phyloP scores from a whole-genome alignment of 2,329 filamentous ascomycete species.

The Cercospora sp. region DNA sequence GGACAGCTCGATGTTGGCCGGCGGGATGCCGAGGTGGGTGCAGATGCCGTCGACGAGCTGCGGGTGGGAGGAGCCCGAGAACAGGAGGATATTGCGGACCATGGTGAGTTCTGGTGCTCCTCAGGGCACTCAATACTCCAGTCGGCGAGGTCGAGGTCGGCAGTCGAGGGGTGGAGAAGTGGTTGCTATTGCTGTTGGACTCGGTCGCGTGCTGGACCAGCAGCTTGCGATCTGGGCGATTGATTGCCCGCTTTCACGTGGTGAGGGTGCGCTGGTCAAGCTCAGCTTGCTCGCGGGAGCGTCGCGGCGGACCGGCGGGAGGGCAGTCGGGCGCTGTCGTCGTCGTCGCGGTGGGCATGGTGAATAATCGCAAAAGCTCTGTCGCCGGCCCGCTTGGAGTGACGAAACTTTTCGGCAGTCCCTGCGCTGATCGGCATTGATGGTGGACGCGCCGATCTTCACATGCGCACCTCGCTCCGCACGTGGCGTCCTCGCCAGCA shows the following conservation, averaged over 20 bases:
- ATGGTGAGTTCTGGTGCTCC: conserved; percentile 50
- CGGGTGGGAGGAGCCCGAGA: conserved; percentile 91
- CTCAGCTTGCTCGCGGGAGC: conserved; percentile 9
- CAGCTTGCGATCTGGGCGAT: not conserved
- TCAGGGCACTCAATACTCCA: not conserved
- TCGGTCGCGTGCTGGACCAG: not conserved
- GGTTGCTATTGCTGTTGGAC: not conserved
- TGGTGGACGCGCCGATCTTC: not conserved
- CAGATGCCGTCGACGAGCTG: conserved; percentile 83
- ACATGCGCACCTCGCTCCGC: conserved; percentile 4
- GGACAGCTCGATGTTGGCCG: conserved; percentile 76
- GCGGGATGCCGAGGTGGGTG: conserved; percentile 82
- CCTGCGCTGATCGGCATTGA: conserved; percentile 7
- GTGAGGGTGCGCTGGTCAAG: conserved; percentile 4
- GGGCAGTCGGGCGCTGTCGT: not conserved
- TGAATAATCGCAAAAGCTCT: conserved; percentile 10
- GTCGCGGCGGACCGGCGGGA: conserved; percentile 6
- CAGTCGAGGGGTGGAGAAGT: not conserved
- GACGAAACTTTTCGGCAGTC: conserved; percentile 6
- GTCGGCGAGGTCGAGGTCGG: not conserved
- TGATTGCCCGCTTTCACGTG: not conserved
- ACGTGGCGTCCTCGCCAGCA: conserved; percentile 2
- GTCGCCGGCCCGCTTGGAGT: conserved; percentile 3
- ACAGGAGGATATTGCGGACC: conserved; percentile 93
- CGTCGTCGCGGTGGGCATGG: conserved; percentile 2